These are phyloP conservation scores for Rhododendron ovatum DNA, from an alignment of 148 eudicot species.

Conservation along the genomic window DNA sequence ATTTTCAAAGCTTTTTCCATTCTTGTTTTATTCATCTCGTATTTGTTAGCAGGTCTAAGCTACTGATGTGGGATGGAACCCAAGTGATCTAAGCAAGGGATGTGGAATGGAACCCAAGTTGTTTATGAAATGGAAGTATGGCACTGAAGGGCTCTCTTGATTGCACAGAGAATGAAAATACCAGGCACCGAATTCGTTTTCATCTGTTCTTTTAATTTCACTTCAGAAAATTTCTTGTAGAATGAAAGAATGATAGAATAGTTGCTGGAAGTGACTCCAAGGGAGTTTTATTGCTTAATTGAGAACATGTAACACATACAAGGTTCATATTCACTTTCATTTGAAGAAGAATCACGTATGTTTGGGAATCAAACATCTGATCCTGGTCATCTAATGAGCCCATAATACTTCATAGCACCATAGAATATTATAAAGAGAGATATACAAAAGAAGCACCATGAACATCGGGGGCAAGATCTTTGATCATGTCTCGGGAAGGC, in stretches of 20 bases:
- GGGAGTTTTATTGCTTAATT: not conserved
- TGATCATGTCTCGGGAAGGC: not conserved
- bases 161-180: not conserved
- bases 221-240: not conserved
- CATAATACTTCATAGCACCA: conserved; percentile 20
- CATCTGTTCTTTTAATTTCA: not conserved
- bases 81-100: not conserved
- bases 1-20: not conserved
- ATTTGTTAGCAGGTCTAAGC: not conserved
- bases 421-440: conserved; percentile 22
- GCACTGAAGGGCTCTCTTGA: not conserved
- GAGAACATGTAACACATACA: not conserved
- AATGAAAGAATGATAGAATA: not conserved
- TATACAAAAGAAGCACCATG: conserved; percentile 17
- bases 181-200: not conserved
- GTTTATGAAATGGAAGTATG: not conserved
- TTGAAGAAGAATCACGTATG: not conserved
- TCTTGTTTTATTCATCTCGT: not conserved
- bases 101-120: not conserved
- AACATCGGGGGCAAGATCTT: not conserved
- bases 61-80: not conserved
- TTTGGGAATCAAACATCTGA: not conserved
- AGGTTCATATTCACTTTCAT: not conserved
- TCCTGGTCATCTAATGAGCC: not conserved
- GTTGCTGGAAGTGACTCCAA: not conserved